A percentile compares a stretch with the other conserved stretches of the same genome.
Conservation (phyloP, 768 basidiomycete genomes). For the Sarcodon sp. region DNA sequence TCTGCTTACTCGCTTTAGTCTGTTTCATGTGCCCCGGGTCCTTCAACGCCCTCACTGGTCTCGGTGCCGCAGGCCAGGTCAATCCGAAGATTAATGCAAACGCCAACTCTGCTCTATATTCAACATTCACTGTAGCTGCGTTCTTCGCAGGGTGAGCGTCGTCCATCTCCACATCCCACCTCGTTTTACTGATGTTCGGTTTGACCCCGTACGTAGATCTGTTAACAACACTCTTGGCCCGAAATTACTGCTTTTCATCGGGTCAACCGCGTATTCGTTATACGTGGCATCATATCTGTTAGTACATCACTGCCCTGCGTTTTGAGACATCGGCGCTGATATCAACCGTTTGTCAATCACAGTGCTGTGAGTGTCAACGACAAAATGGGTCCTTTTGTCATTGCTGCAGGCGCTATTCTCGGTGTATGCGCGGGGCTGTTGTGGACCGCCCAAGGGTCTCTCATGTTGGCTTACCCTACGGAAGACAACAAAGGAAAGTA, state of each 20-base stretch:
- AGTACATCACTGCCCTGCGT: slow-evolving; percentile 10
- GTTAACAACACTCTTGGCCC: slow-evolving; percentile 77
- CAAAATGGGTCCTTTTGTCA: slow-evolving; percentile 46
- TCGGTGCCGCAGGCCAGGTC: slow-evolving; percentile 71
- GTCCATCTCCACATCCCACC: background rate
- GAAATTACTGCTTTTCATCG: slow-evolving; percentile 57
- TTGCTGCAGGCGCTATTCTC: slow-evolving; percentile 59
- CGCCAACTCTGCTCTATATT: slow-evolving; percentile 55
- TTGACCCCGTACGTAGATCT: slow-evolving; percentile 28
- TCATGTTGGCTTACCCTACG: slow-evolving; percentile 78
- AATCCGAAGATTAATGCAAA: slow-evolving; percentile 56
- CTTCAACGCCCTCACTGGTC: slow-evolving; percentile 69
- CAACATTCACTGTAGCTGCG: slow-evolving; percentile 44
- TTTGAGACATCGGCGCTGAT: background rate
- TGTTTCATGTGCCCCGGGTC: slow-evolving; percentile 51
- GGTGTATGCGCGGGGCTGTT: slow-evolving; percentile 61
- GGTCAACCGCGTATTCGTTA: slow-evolving; percentile 63
- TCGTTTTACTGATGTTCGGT: background rate
- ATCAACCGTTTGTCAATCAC: background rate
- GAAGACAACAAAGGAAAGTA: slow-evolving; percentile 66
- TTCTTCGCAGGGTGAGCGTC: slow-evolving; percentile 59
- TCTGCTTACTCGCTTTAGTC: slow-evolving; percentile 54
- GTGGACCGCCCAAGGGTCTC: slow-evolving; percentile 78
- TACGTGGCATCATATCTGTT: slow-evolving; percentile 68
- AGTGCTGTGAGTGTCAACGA: slow-evolving; percentile 65